Base-by-base conservation (phyloP, 164 flowering plant genomes). In the Houttuynia cordata region DNA sequence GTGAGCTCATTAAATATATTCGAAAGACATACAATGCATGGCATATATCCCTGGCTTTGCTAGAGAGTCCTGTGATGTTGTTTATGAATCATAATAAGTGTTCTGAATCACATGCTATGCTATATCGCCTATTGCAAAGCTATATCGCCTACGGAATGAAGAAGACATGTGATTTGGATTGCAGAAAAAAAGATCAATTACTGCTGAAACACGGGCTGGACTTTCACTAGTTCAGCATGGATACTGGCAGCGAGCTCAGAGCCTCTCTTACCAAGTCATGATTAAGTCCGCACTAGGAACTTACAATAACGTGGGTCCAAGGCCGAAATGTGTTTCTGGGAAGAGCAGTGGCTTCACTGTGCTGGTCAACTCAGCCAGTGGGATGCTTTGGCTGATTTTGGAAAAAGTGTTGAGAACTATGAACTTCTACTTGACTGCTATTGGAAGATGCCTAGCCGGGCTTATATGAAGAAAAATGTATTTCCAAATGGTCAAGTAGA, bases 281-380 rank as follows among this genome's bases (percentile, higher is more conserved):
- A 80, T 86, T 57, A 94, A 91, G 81, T 95, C 99, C 62, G 91
- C 96, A n/a, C 96, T 91, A 71, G 99, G 97, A 37, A 94, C 99
- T 37, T 94, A 91, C 69, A 94, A 84, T 70, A 91, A 88, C 72
- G 81, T 85, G 10, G 96, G 91, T 18, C 97, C 99, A 94, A 94
- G 74, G 96, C 99, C 66, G 99, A 94, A 80, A 94, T 94, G 99
- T 94, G 97, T 74, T 93, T 88, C 49, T 94, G 99, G 97, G 99
- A 94, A 72, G 99, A 94, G 67, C 97, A 91, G 59, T 94, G 99
- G 99, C 79, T 91, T 40, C 66, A 70, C n/a, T n/a, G n/a, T n/a
- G n/a, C n/a, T n/a, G n/a, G n/a, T n/a, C n/a, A n/a, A n/a, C n/a
- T n/a, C n/a, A n/a, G n/a, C n/a, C n/a, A n/a, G n/a, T n/a, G n/a